Base-by-base conservation (phyloP, 441 rosid species). In the Jatropha multifida region DNA sequence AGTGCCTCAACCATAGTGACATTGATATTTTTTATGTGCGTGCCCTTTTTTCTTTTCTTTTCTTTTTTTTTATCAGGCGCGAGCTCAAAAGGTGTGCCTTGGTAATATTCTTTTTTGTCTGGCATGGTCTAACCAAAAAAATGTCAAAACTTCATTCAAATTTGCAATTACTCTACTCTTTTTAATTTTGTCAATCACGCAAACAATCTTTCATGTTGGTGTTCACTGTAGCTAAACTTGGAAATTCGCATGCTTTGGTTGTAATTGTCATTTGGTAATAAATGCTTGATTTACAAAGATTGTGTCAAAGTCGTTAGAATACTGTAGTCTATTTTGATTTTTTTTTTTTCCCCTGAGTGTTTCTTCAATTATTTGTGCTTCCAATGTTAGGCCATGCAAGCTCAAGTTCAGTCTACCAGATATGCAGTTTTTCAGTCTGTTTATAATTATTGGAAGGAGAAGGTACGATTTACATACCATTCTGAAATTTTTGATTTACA, bases 361-460 rank as follows among this genome's bases (percentile, higher is more conserved):
- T 42, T 32, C 62, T 26, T 61, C 42, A 56, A n/a, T 32, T 66
- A 11, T 40, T 76, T 73, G 62, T 46, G 55, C 73, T 79, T 81
- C 59, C 62, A 70, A 71, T 81, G 74, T 68, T 76, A 96, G 99
- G 97, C 91, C 52, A 66, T 94, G 84, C 97, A 90, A 81, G 86
- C 89, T 76, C 86, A 88, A 79, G 81, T 83, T 75, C 84, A 86
- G 74, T 84, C 88, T 68, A 79, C 86, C 75, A 85, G 80, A 81
- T 82, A 85, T 89, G 88, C 88, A 42, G 86, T 89, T 68, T 85
- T 91, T 69, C 94, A 92, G 79, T 85, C 90, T 70, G 91, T 93
- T 72, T 96, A 82, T 85, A 81, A 76, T 85, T 96, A 89, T 76
- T 96, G 99, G 99, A 94, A 88, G 84, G 89, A 94, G 13, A 96